phyloP scores from a whole-genome alignment of 2,329 filamentous ascomycete genomes.

The Sporothrix pseudoabietina region DNA sequence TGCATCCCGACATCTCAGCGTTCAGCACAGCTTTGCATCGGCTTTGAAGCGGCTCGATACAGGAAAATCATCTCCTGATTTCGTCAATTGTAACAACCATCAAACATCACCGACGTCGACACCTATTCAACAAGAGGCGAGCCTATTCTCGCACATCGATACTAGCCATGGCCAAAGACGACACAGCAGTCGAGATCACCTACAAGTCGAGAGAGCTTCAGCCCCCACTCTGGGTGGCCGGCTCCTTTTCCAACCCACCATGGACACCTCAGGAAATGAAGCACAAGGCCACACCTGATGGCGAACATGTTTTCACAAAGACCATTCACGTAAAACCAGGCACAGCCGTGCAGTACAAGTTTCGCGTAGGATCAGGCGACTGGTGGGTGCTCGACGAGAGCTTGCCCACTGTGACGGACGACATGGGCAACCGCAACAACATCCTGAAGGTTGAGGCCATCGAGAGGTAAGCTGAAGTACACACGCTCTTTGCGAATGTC shows the following conservation, averaged over 20 bases:
- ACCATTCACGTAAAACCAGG: conserved; percentile 57
- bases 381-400: conserved; percentile 72
- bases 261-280: conserved; percentile 72
- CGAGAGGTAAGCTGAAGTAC: conserved; percentile 27
- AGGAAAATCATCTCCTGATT: neutral
- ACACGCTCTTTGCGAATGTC: neutral
- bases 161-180: conserved; percentile 42
- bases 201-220: conserved; percentile 62
- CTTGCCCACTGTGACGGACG: conserved; percentile 55
- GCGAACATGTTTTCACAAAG: conserved; percentile 61
- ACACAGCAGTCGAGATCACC: conserved; percentile 58
- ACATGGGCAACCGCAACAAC: conserved; percentile 54
- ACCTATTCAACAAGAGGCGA: neutral
- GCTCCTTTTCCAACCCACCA: conserved; percentile 65
- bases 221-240: conserved; percentile 71
- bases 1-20: conserved; percentile 13
- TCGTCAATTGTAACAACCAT: neutral
- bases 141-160: neutral
- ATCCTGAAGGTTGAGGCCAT: conserved; percentile 43
- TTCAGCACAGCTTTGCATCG: neutral
- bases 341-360: conserved; percentile 72
- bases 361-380: conserved; percentile 65
- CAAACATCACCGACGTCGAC: neutral
- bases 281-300: conserved; percentile 51
- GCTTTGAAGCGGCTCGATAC: neutral